These are phyloP conservation scores for Chrysanthemum seticuspe DNA, from an alignment of 129 eudicot genomes.

Conservation along the genomic window DNA sequence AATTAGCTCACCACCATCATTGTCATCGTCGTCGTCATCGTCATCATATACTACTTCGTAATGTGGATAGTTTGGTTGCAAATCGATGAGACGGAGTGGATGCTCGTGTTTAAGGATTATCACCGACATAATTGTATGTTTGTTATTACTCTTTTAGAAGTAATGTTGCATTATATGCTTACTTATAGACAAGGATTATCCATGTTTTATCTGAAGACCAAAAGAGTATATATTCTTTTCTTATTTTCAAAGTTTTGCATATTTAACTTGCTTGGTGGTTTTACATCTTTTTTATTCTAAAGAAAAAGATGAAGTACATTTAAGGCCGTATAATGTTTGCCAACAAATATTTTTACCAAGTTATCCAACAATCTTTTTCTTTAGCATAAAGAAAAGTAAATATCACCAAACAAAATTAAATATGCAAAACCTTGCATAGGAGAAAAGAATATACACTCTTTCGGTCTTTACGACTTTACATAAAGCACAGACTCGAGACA, in stretches of 20 bases:
- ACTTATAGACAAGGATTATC: not conserved
- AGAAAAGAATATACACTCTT: too few relatives aligned
- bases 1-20: not conserved
- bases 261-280: not conserved
- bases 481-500: too few relatives aligned
- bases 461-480: too few relatives aligned
- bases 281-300: not conserved
- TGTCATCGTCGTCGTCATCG: not conserved
- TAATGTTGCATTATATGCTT: not conserved
- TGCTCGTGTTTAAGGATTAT: conserved; percentile 1
- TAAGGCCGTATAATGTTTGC: not conserved
- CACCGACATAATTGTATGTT: not conserved
- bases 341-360: not conserved
- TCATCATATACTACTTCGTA: not conserved
- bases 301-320: not conserved
- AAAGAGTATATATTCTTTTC: not conserved
- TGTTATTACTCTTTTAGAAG: not conserved
- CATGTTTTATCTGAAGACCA: not conserved
- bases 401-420: too few relatives aligned
- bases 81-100: conserved; percentile 21
- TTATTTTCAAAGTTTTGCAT: not conserved
- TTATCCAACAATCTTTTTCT: not conserved
- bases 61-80: not conserved
- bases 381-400: not conserved
- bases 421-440: too few relatives aligned